Evolutionary conservation across 2,329 filamentous ascomycete species (phyloP).

Genomic region (Fonsecaea erecta): DNA sequence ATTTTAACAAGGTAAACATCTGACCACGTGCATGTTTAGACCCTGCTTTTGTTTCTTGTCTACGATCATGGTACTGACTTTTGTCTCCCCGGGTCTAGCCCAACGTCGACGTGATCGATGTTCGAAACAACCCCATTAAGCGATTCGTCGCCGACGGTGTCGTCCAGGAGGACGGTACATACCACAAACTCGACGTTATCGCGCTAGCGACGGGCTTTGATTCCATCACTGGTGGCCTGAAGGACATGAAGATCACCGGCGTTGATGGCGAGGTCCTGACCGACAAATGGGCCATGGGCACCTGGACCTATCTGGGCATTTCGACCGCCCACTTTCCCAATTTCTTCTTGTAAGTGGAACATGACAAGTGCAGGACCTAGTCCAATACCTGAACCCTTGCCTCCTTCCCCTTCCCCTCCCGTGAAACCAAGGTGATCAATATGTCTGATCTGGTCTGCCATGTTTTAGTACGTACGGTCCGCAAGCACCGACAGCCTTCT

Average conservation of each 20-base stretch:
- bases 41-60: no score
- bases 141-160: slow-evolving; percentile 49
- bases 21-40: neutral
- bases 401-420: no score
- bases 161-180: slow-evolving; percentile 44
- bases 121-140: slow-evolving; percentile 50
- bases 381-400: no score
- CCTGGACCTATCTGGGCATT: slow-evolving; percentile 49
- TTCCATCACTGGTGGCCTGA: slow-evolving; percentile 49
- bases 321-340: slow-evolving; percentile 52
- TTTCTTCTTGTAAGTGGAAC: slow-evolving; percentile 45
- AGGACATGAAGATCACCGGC: slow-evolving; percentile 46
- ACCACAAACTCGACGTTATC: slow-evolving; percentile 48
- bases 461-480: slow-evolving; percentile 57
- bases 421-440: slow-evolving; percentile 37
- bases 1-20: slow-evolving; percentile 44
- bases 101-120: slow-evolving; percentile 54
- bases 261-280: slow-evolving; percentile 43
- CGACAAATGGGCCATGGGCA: slow-evolving; percentile 45
- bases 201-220: slow-evolving; percentile 53
- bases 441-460: slow-evolving; percentile 31
- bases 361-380: no score
- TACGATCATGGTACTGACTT: neutral
- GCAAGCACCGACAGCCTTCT: slow-evolving; percentile 60
- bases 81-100: slow-evolving; percentile 42